Conservation (phyloP, 1,284 basidiomycete genomes). For the Anthracocystis panici-leucophaei region DNA sequence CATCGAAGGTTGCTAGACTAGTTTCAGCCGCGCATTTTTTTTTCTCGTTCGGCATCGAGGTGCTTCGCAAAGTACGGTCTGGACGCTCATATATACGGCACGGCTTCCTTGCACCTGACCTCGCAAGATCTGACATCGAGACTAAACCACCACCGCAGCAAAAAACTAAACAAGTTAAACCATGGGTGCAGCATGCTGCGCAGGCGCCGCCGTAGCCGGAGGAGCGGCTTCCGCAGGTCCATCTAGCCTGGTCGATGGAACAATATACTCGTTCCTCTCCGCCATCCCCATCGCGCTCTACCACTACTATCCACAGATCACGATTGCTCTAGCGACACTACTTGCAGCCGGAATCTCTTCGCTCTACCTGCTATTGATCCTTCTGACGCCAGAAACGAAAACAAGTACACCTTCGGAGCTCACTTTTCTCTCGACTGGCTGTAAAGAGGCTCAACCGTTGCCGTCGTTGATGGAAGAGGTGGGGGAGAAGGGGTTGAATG, state of each 20-base stretch:
- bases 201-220: constrained; percentile 34
- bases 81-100: no score
- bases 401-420: constrained; percentile 22
- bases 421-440: constrained; percentile 15
- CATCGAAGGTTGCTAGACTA: no score
- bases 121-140: background rate
- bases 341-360: constrained; percentile 2
- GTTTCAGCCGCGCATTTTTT: no score
- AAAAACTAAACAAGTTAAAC: no score
- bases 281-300: constrained; percentile 42
- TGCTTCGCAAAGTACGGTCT: no score
- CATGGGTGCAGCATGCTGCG: constrained; percentile 56
- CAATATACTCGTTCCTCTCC: constrained; percentile 32
- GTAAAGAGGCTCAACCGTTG: constrained; percentile 14
- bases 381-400: constrained; percentile 31
- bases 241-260: constrained; percentile 28
- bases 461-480: constrained; percentile 17
- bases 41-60: no score
- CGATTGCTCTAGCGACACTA: constrained; percentile 19
- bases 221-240: constrained; percentile 16
- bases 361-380: constrained; percentile 29
- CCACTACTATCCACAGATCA: constrained; percentile 43
- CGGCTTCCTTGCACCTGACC: no score
- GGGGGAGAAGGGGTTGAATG: constrained; percentile 5
- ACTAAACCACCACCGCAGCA: no score